Conservation (phyloP, 2,329 filamentous ascomycete species). For the Cadophora luteo-olivacea region DNA sequence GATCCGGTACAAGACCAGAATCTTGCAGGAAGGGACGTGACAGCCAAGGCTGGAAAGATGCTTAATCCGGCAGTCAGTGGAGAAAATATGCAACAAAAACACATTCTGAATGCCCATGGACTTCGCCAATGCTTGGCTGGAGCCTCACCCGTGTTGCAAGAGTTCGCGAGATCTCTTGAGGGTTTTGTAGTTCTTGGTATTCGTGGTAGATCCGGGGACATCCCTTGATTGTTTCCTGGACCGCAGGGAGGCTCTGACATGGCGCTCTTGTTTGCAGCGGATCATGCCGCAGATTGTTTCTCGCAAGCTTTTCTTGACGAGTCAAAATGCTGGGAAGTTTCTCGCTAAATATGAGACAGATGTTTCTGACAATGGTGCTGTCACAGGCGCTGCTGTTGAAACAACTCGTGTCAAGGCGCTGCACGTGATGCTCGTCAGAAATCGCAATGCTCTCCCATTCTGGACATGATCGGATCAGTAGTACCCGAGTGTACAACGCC, state of each 20-base stretch:
- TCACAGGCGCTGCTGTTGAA: slow-evolving; percentile 9
- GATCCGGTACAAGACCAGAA: neutral
- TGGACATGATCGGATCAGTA: neutral
- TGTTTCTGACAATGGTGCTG: neutral
- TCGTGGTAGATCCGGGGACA: neutral
- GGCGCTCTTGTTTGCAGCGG: neutral
- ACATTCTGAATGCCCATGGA: neutral
- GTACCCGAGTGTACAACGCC: neutral
- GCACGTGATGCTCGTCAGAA: neutral
- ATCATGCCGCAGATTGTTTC: slow-evolving; percentile 6
- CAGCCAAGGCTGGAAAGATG: slow-evolving; percentile 3
- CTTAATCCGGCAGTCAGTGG: neutral
- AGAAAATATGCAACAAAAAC: neutral
- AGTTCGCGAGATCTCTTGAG: slow-evolving; percentile 5
- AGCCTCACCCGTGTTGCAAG: slow-evolving; percentile 5
- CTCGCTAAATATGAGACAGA: neutral
- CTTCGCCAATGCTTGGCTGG: slow-evolving; percentile 12
- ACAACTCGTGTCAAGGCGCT: slow-evolving; percentile 11
- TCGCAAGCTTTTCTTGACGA: neutral
- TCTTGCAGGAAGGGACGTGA: neutral
- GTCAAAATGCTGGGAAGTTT: neutral
- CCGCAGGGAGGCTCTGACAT: neutral
- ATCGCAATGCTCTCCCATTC: neutral
- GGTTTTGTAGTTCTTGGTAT: slow-evolving; percentile 8
- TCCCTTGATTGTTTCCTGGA: neutral